These are phyloP conservation scores for Leccinellum luteum DNA, from an alignment of 768 basidiomycete species.

Conservation along the genomic window DNA sequence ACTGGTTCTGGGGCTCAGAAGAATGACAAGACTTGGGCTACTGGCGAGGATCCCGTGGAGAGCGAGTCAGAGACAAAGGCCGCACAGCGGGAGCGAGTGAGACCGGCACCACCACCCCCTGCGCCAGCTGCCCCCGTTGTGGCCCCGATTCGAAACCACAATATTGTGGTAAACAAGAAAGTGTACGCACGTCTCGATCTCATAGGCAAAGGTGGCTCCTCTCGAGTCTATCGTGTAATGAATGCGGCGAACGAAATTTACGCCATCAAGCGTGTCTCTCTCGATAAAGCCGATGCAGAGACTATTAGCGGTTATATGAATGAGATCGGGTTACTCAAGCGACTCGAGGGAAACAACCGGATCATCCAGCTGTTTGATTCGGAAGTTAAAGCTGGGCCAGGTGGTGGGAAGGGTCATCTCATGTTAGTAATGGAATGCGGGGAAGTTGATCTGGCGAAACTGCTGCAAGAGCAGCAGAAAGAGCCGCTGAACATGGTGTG, in stretches of 20 bases:
- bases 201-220: conserved; percentile 92
- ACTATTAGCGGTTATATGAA: conserved; percentile 93
- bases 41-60: conserved; percentile 42
- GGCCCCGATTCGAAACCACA: conserved; percentile 38
- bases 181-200: conserved; percentile 81
- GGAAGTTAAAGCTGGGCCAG: conserved; percentile 67
- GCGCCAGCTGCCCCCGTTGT: conserved; percentile 18
- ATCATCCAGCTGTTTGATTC: conserved; percentile 92
- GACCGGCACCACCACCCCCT: conserved; percentile 38
- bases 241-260: conserved; percentile 73
- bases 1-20: conserved; percentile 20
- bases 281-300: conserved; percentile 87
- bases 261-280: conserved; percentile 88
- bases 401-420: conserved; percentile 70
- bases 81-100: conserved; percentile 23
- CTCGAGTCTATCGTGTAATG: conserved; percentile 92
- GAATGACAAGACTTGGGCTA: conserved; percentile 44
- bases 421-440: conserved; percentile 96
- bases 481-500: conserved; percentile 90
- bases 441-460: conserved; percentile 84
- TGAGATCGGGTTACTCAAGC: conserved; percentile 89
- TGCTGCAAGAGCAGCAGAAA: conserved; percentile 82
- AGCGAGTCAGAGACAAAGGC: conserved; percentile 33
- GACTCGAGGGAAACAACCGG: conserved; percentile 89
- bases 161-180: conserved; percentile 60